phyloP scores from a whole-genome alignment of 2,329 filamentous ascomycete genomes.

The Metarhizium humberi region DNA sequence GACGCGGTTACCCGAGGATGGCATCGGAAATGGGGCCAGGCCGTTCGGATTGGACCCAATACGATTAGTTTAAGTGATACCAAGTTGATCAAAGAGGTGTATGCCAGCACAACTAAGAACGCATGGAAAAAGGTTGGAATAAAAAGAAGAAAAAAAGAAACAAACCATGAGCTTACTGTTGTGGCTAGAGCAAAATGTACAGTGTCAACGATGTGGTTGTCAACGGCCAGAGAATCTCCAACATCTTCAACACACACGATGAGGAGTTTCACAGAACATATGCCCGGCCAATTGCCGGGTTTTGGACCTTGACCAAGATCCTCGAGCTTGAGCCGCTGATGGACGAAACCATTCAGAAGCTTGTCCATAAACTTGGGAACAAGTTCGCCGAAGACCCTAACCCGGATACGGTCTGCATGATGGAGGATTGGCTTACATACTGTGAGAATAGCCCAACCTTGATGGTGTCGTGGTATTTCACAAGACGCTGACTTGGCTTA shows the following conservation, averaged over 20 bases:
- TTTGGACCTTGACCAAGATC: constrained; percentile 10
- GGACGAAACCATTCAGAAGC: constrained; percentile 9
- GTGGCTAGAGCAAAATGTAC: constrained; percentile 11
- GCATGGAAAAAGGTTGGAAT: constrained; percentile 10
- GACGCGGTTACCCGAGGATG: constrained; percentile 5
- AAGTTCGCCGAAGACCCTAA: constrained; percentile 6
- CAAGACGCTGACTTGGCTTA: not conserved
- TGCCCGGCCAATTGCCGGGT: constrained; percentile 8
- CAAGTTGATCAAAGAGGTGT: constrained; percentile 10
- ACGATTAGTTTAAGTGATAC: constrained; percentile 10
- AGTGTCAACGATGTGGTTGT: constrained; percentile 10
- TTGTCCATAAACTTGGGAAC: constrained; percentile 5
- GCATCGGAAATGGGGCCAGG: constrained; percentile 10
- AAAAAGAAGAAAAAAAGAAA: not conserved
- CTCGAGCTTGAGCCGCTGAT: constrained; percentile 10
- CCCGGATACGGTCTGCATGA: constrained; percentile 6
- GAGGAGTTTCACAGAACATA: constrained; percentile 9
- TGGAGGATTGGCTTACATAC: constrained; percentile 11
- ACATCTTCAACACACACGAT: constrained; percentile 13
- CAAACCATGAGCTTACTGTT: not conserved
- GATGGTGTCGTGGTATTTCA: no score
- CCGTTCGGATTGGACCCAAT: constrained; percentile 11
- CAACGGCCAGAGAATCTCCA: constrained; percentile 9
- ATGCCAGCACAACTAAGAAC: constrained; percentile 7
- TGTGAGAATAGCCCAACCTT: constrained; percentile 1